Percentiles rank a stretch among this genome's conserved stretches.
Evolutionary conservation across 2,329 filamentous ascomycete species (phyloP).

Genomic region (Penicillium sp.): DNA sequence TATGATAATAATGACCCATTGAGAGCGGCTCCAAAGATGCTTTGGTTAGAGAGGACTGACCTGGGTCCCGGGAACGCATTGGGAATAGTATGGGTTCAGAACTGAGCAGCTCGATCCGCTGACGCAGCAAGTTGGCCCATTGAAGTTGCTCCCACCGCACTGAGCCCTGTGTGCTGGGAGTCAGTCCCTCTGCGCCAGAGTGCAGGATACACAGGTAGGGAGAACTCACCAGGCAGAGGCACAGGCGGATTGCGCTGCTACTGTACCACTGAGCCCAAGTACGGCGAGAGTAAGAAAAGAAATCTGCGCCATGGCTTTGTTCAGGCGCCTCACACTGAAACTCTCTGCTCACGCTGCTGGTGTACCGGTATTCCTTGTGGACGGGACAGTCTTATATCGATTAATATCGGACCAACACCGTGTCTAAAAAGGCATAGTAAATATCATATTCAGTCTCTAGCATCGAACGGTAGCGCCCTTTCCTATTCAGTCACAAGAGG

Average conservation of each 20-base stretch:
- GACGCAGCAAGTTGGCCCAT: constrained; percentile 1
- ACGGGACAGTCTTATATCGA: not conserved
- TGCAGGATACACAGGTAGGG: not conserved
- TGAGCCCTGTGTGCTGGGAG: not conserved
- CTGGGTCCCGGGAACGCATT: constrained; percentile 1
- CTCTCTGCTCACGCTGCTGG: too few relatives aligned
- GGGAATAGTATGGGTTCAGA: not conserved
- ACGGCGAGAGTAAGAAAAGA: not conserved
- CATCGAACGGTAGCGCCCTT: not conserved
- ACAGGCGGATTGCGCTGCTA: not conserved
- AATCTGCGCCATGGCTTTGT: not conserved
- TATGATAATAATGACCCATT: not conserved
- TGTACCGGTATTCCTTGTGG: not conserved
- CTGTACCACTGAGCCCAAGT: not conserved
- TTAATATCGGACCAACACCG: not conserved
- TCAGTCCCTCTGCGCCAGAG: not conserved
- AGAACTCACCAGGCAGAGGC: not conserved
- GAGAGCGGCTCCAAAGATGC: not conserved
- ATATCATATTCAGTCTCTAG: not conserved
- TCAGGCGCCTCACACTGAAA: not conserved
- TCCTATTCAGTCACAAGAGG: not conserved
- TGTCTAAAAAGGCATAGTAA: not conserved
- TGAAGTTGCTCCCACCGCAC: not conserved
- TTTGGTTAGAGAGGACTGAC: not conserved
- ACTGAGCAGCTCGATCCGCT: not conserved